Conservation (phyloP, 192 early-diverging fungal species). For the Rhizophagus prolifer region DNA sequence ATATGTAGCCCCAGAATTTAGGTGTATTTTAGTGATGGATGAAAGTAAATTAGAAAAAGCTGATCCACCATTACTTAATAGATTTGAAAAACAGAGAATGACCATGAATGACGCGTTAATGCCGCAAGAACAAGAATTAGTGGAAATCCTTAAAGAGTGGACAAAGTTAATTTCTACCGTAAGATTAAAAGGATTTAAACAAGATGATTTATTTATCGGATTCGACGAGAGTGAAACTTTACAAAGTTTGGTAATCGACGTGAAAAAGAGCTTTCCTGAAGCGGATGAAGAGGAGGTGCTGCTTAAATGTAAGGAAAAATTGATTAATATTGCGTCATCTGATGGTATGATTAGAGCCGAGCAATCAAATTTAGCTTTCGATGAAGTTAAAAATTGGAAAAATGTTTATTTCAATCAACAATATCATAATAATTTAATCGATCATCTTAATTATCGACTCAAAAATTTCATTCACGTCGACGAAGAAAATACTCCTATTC, state of each 20-base stretch:
- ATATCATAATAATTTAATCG: conserved; percentile 4
- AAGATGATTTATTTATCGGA: too few species aligned
- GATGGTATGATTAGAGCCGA: conserved; percentile 18
- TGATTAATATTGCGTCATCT: conserved; percentile 21
- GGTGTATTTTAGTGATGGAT: conserved; percentile 24
- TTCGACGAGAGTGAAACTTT: not conserved
- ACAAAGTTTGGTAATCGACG: not conserved
- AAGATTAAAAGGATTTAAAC: too few species aligned
- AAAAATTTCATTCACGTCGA: too few species aligned
- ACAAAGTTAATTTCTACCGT: too few species aligned
- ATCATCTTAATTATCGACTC: not conserved
- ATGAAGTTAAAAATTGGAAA: conserved; percentile 8
- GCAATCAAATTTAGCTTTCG: not conserved
- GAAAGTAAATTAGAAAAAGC: conserved; percentile 11
- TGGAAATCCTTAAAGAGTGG: not conserved
- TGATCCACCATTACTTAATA: conserved; percentile 15
- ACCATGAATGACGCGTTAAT: conserved; percentile 8
- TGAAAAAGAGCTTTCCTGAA: not conserved
- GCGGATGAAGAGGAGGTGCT: not conserved
- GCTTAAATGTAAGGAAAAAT: not conserved
- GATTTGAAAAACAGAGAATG: conserved; percentile 20
- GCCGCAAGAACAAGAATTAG: not conserved
- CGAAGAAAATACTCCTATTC: too few species aligned
- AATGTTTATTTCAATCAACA: conserved; percentile 7
- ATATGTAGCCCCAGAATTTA: not conserved